Base-by-base conservation (phyloP, 495 filamentous ascomycete genomes). In the Rhypophila decipiens region DNA sequence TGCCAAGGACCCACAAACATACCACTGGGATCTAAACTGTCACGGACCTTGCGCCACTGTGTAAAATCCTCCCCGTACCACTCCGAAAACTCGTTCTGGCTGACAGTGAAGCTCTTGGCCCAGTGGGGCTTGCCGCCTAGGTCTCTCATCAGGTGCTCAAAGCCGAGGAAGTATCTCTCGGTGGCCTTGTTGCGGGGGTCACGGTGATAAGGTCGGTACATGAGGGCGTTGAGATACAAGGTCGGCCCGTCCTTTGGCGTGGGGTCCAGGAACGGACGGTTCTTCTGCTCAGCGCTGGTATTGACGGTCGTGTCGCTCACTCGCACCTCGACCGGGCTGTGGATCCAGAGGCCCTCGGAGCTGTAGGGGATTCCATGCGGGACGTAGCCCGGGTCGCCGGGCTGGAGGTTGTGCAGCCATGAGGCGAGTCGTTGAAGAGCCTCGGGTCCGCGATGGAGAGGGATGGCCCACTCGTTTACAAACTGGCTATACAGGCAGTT, bases 381-480 rank as follows among this genome's bases (percentile, higher is more conserved):
- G 33, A 76, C 68, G 53, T 80, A 78, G 38, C 72, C 68, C 11
- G 69, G 63, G 47, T 80, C 75, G 17, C 61, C 55, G 17, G 73
- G 65, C 19, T 65, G 49, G 13, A 78, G 69, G n/a, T 72, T 70
- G 53, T 91, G 78, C 40, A 98, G 70, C 93, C 93, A 98, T 23
- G 85, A 81, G 22, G 82, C 83, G 17, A 98, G 75, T 21, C 93
- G 84, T 22, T 67, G 76, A 23, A 98, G 82, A 2, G 90, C 88
- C 63, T 95, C 91, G 15, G 93, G 93, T 0, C 94, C 93, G 50
- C 86, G 83, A 53, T 80, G 67, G n/a, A 98, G 69, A 5, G 93
- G 93, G 40, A 98, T 77, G 4, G 91, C 90, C 93, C 93, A 98
- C 61, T 98, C 93, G 61, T 98, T 95, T 38, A 98, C 93, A 56